These are phyloP conservation scores for Aphanomyces cochlioides DNA, from an alignment of 352 stramenopile genomes.

Conservation along the genomic window DNA sequence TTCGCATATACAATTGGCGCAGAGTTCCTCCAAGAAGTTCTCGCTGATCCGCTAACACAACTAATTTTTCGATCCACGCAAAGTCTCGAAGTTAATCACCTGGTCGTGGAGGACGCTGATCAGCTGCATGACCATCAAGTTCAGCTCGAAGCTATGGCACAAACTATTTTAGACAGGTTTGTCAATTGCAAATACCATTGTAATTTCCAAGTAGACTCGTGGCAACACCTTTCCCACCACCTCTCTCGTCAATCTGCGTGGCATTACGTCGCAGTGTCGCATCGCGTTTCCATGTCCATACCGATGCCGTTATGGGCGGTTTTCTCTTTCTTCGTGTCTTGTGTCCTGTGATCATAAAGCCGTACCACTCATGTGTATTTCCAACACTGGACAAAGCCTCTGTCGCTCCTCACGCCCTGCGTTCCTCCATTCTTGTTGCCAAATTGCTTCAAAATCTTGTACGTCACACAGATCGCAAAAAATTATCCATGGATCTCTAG, in stretches of 20 bases:
- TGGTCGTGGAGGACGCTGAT: not conserved
- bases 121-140: not conserved
- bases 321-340: conserved; percentile 77
- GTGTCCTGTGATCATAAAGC: conserved; percentile 68
- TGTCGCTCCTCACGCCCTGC: conserved; percentile 48
- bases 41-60: not conserved
- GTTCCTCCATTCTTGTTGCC: conserved; percentile 66
- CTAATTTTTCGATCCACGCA: not conserved
- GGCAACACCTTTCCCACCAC: not conserved
- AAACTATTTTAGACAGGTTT: conserved; percentile 22
- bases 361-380: conserved; percentile 66
- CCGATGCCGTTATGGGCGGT: conserved; percentile 41
- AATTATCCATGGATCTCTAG: not conserved
- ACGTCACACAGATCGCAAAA: not conserved
- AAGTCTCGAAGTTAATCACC: conserved; percentile 18
- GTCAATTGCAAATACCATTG: not conserved
- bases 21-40: conserved; percentile 1
- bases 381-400: conserved; percentile 33
- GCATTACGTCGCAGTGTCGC: conserved; percentile 12
- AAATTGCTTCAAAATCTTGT: conserved; percentile 75
- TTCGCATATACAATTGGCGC: conserved; percentile 15
- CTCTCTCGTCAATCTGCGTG: not conserved
- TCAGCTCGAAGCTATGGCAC: conserved; percentile 1
- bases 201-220: not conserved
- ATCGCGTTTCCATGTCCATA: conserved; percentile 2